phyloP scores from a whole-genome alignment of 2,329 filamentous ascomycete genomes.

The Clonostachys rhizophaga region DNA sequence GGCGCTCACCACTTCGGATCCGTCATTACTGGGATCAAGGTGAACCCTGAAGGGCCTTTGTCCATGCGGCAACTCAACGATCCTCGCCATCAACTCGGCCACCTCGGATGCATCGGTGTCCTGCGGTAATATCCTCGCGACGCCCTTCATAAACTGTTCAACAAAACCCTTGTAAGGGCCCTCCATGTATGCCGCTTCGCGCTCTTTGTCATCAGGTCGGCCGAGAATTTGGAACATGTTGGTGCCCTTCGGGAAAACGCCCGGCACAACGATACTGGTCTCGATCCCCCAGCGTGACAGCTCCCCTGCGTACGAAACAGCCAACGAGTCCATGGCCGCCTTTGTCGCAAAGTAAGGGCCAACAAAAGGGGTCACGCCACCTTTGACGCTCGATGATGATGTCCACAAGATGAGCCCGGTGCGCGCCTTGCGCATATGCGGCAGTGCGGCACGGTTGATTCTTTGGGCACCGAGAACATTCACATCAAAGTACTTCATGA shows the following conservation, averaged over 20 bases:
- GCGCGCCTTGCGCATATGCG: neutral
- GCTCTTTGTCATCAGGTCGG: no score
- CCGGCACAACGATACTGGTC: neutral
- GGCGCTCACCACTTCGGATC: no score
- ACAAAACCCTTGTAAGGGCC: no score
- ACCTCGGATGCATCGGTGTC: no score
- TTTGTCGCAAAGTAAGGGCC: neutral
- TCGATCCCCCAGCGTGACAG: neutral
- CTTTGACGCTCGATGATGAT: neutral
- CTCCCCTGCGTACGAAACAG: neutral
- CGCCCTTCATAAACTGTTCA: no score
- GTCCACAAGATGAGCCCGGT: neutral
- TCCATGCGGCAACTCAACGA: no score
- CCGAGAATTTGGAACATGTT: no score
- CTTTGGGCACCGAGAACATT: neutral
- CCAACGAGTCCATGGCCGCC: neutral
- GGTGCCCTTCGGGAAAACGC: neutral
- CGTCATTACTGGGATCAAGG: no score
- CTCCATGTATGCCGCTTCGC: no score
- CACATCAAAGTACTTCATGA: neutral
- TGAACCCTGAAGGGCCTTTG: no score
- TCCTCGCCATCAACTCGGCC: no score
- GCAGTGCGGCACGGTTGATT: neutral
- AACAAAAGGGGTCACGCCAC: neutral
- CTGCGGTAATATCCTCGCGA: no score